Conservation (phyloP, 768 basidiomycete species). For the Suillus cothurnatus region DNA sequence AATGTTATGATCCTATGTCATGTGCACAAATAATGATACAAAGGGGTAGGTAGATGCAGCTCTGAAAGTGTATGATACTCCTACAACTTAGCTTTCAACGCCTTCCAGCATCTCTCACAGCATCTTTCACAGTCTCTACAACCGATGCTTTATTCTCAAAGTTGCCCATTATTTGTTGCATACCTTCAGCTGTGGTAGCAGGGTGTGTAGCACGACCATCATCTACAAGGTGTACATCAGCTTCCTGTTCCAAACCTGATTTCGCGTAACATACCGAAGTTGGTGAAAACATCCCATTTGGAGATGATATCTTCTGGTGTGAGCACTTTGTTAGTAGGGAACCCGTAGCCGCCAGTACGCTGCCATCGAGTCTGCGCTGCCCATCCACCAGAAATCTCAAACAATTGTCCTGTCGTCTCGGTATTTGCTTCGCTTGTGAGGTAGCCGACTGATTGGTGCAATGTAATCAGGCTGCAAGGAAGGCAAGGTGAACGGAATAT, state of each 20-base stretch:
- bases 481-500: neutral
- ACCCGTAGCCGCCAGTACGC: constrained; percentile 82
- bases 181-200: constrained; percentile 67
- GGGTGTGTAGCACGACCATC: constrained; percentile 87
- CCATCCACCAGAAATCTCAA: constrained; percentile 92
- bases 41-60: neutral
- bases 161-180: constrained; percentile 74
- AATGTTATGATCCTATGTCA: neutral
- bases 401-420: constrained; percentile 71
- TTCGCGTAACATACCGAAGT: constrained; percentile 62
- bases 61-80: neutral
- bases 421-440: constrained; percentile 81
- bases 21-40: neutral
- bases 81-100: constrained; percentile 56
- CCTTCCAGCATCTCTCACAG: constrained; percentile 45
- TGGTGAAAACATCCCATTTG: constrained; percentile 84
- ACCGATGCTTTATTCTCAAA: constrained; percentile 39
- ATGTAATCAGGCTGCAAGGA: constrained; percentile 77
- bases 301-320: constrained; percentile 79
- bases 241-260: neutral
- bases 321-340: constrained; percentile 75
- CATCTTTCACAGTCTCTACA: constrained; percentile 55
- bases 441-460: constrained; percentile 91
- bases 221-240: constrained; percentile 42
- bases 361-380: constrained; percentile 93